Evolutionary conservation across 129 eudicot genomes (phyloP), one percentile per base, ranked within the genome.

Genomic region (Saussurea involucrata): DNA sequence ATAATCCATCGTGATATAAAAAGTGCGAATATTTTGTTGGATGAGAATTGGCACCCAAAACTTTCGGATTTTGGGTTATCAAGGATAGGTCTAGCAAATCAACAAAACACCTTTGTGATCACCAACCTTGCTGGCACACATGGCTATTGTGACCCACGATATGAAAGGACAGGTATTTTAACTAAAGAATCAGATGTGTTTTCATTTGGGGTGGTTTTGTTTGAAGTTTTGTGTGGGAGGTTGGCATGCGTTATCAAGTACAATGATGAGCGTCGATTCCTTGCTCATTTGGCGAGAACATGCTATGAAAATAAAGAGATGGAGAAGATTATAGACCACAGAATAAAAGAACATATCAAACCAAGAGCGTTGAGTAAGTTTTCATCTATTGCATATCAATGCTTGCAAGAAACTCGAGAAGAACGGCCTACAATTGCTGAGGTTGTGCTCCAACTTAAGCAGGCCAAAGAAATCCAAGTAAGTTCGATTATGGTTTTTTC

Each of bases 91-190:
- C 25, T 58, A 20, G 64, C 64, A 58, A 58, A 17, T 66, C 71
- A 66, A 66, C 18, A 66, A 0, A 13, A 66, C 71, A 66, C 71
- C 44, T 66, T 66, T 31, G 71, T 66, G 46, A 31, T 66, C 5
- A 66, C 71, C 1, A 66, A 66, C 12, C 44, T 66, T 31, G 71
- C 46, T 1, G 71, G 71, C 12, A 66, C 71, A 17, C 44, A 31
- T 66, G 71, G 71, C 33, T 66, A 66, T n/a, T 66, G 71, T 66
- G 71, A 66, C 42, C 71, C 71, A 66, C 71, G n/a, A 31, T 66
- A 66, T 8, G 71, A 66, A 66, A 66, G 37, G 37, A 66, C 71
- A 1, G 71, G 71, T n/a, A 13, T 66, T 31, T 66, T 49, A 49
- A 49, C 58, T 8, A 49, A 49, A 49, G 58, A 49, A 49, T 49